Evolutionary conservation across 345 rosid species (phyloP).

Genomic region (Combretum micranthum): DNA sequence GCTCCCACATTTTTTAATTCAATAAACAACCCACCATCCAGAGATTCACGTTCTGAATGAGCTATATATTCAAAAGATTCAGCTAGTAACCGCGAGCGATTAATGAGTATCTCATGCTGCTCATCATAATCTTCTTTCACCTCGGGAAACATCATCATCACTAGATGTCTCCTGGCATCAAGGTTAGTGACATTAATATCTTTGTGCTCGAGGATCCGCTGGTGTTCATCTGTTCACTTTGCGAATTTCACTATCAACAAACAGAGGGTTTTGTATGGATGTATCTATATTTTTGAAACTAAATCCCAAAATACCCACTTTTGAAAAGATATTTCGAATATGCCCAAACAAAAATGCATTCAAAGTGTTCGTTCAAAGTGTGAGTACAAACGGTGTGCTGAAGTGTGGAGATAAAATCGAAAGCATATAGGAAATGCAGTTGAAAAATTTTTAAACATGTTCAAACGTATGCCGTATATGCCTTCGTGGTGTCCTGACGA

Average conservation of each 20-base stretch:
- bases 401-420: too few relatives aligned
- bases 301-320: too few relatives aligned
- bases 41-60: conserved; percentile 48
- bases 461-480: too few relatives aligned
- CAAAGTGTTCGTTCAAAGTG: too few relatives aligned
- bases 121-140: conserved; percentile 84
- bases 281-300: too few relatives aligned
- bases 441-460: too few relatives aligned
- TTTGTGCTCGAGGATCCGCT: conserved; percentile 75
- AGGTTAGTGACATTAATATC: conserved; percentile 51
- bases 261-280: too few relatives aligned
- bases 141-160: conserved; percentile 82
- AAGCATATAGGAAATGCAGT: too few relatives aligned
- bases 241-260: conserved; percentile 56
- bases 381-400: too few relatives aligned
- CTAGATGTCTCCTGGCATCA: conserved; percentile 81
- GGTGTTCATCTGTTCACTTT: conserved; percentile 59
- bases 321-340: too few relatives aligned
- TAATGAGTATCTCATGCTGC: conserved; percentile 93
- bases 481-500: too few relatives aligned
- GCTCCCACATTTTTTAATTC: conserved; percentile 98
- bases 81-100: conserved; percentile 71
- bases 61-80: conserved; percentile 81
- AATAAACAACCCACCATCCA: conserved; percentile 75
- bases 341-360: too few relatives aligned